A percentile compares a stretch with the other conserved stretches of the same genome.
phyloP scores from a whole-genome alignment of 108 stramenopile genomes.

The Pinguiococcus pyrenoidosus region DNA sequence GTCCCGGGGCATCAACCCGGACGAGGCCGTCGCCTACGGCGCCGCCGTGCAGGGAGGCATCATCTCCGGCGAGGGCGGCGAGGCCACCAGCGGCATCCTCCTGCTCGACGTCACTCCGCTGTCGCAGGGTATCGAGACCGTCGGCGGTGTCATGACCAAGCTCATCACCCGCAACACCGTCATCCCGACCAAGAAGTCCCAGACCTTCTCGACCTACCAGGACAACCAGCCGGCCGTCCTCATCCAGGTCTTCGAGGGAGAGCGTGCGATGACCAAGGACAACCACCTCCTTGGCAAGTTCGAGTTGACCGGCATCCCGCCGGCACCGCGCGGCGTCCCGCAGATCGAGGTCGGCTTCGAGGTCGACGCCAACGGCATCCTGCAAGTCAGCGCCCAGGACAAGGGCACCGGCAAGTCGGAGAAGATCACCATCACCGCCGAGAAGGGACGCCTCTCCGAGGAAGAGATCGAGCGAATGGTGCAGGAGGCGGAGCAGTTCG shows the following conservation, averaged over 20 bases:
- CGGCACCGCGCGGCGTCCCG: slow-evolving; percentile 77
- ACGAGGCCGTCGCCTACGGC: slow-evolving; percentile 92
- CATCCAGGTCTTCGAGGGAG: slow-evolving; percentile 90
- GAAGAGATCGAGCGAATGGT: slow-evolving; percentile 83
- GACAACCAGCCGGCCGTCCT: slow-evolving; percentile 84
- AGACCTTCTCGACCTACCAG: slow-evolving; percentile 77
- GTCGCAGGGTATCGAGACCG: slow-evolving; percentile 84
- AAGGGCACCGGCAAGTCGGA: slow-evolving; percentile 74
- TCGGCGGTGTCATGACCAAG: slow-evolving; percentile 82
- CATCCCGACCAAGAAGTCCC: slow-evolving; percentile 82
- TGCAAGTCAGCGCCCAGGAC: slow-evolving; percentile 72
- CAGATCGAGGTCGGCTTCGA: slow-evolving; percentile 85
- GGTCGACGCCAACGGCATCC: slow-evolving; percentile 83
- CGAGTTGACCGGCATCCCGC: slow-evolving; percentile 77
- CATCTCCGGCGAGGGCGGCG: slow-evolving; percentile 62
- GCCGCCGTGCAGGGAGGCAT: slow-evolving; percentile 93
- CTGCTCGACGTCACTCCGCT: slow-evolving; percentile 83
- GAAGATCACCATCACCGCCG: slow-evolving; percentile 68
- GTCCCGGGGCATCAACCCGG: slow-evolving; percentile 78
- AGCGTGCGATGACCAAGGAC: slow-evolving; percentile 86
- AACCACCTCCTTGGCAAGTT: slow-evolving; percentile 62
- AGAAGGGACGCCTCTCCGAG: slow-evolving; percentile 60
- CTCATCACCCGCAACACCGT: slow-evolving; percentile 81
- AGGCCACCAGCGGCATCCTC: slow-evolving; percentile 61
- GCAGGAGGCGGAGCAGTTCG: slow-evolving; percentile 72